Evolutionary conservation across 495 filamentous ascomycete species (phyloP), one percentile per base, ranked within the genome.

Genomic region (Gamarada debralockiae): DNA sequence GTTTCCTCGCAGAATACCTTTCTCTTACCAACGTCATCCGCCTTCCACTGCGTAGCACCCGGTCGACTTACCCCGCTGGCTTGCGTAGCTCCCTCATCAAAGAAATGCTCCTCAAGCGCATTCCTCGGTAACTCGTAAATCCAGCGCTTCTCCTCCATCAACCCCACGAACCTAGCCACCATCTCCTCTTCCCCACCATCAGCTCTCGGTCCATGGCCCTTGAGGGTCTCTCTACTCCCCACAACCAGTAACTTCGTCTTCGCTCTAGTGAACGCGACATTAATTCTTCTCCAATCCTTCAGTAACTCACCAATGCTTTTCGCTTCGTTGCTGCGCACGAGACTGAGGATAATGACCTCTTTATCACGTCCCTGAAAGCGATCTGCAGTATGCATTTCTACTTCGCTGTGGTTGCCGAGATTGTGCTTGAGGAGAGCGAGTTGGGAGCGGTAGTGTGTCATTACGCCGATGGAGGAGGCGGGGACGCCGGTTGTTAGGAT

Each of bases 351-450:
- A 12, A 97, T 77, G 12, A 96, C 82, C 60, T 92, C 88, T 68
- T 98, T 98, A 66, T 98, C 93, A 2, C 93, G 78, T 4, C 93
- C 93, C 67, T 98, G 93, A 68, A 96, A 98, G 48, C 90, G 89
- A 63, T 98, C 93, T 4, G 93, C 89, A 0, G 93, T 97, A 68
- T 97, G 90, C 80, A 97, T 89, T 67, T 98, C 93, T 12, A 98
- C 81, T 1, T 73, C 79, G 12, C 45, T 23, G 42, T 67, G 59
- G 5, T 57, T 47, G 36, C 70, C 65, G 1, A 79, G 66, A 3
- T 65, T 57, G 27, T 79, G 69, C 33, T 73, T 74, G 0, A 80
- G 66, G 14, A 76, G 62, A 0, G 74, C 67, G 0, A 98, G 85
- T 65, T 98, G 93, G 25, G 88, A 92, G 56, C 92, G 88, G 71